Base-by-base conservation (phyloP, 2,329 filamentous ascomycete genomes). In the Apiospora koreana region DNA sequence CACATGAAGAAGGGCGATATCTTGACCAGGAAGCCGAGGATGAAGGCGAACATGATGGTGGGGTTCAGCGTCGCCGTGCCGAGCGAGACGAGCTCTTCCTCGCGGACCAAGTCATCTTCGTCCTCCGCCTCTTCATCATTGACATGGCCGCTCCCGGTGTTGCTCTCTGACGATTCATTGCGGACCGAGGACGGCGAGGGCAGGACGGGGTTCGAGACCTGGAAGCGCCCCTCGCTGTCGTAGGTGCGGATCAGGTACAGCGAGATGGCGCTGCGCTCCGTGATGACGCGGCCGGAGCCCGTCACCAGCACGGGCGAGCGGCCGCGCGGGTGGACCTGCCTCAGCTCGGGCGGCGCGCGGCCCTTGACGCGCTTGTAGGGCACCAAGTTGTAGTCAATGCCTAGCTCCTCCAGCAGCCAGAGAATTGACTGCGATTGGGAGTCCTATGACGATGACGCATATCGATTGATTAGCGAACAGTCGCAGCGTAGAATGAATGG, bases 371-470 rank as follows among this genome's bases (percentile, higher is more conserved):
- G 73, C 9, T 69, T 23, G 69, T 74, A 70, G 10, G 71, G 64
- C 12, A 72, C 69, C 3, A 75, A 67, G 48, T 75, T 66, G 68
- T 75, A 75, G n/a, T 73, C 71, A 64, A 73, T 72, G 42, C 70
- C 71, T 28, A 75, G 58, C 35, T 75, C 74, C 65, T 75, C 73
- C 0, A 75, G 70, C 12, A 74, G 69, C 73, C 74, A 75, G 18
- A 75, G 71, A 28, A 69, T 70, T 25, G 70, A 67, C 48, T 75
- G 72, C 16, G 73, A 73, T 28, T 73, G 71, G 1, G 74, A 75
- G 68, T 75, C 48, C 73, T 75, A 7, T 14, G 25, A n/a, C 8
- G 14, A 23, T n/a, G 31, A 35, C 2, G 14, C 12, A 16, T 2
- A 43, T 43, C 12, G 8, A 18, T 42, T 42, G 65, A 16, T 25